A percentile compares a stretch with the other conserved stretches of the same genome.
Conservation (phyloP, 2,329 filamentous ascomycete genomes). For the Boeremia exigua region DNA sequence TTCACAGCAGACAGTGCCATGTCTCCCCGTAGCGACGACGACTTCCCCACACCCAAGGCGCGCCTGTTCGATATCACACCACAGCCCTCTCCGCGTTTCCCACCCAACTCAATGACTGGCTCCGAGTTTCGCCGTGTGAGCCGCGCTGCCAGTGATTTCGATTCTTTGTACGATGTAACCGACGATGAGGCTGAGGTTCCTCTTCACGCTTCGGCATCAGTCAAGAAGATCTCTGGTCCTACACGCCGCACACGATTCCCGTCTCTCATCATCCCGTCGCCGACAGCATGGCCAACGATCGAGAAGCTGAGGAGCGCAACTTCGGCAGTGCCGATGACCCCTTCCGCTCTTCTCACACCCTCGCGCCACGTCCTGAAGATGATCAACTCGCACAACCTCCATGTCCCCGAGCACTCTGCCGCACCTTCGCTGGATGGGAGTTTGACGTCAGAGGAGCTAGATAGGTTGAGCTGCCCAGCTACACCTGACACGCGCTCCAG, state of each 20-base stretch:
- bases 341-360: constrained; percentile 69
- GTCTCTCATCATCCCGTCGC: constrained; percentile 64
- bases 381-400: constrained; percentile 64
- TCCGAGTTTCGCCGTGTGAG: constrained; percentile 68
- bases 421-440: constrained; percentile 91
- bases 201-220: constrained; percentile 59
- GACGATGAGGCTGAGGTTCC: constrained; percentile 71
- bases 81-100: constrained; percentile 58
- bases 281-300: constrained; percentile 63
- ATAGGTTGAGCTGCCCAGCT: constrained; percentile 79
- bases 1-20: constrained; percentile 45
- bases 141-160: constrained; percentile 75
- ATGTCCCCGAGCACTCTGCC: constrained; percentile 76
- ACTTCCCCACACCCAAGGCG: constrained; percentile 76
- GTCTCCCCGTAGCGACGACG: constrained; percentile 57
- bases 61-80: constrained; percentile 61
- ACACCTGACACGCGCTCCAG: constrained; percentile 67
- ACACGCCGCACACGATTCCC: constrained; percentile 59
- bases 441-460: constrained; percentile 85
- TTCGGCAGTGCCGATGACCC: constrained; percentile 57
- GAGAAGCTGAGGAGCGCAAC: constrained; percentile 61
- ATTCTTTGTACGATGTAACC: constrained; percentile 86
- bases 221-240: constrained; percentile 49
- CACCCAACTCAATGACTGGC: constrained; percentile 41
- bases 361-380: constrained; percentile 77